Base-by-base conservation (phyloP, 768 basidiomycete species). In the Symmetrospora coprosmae region DNA sequence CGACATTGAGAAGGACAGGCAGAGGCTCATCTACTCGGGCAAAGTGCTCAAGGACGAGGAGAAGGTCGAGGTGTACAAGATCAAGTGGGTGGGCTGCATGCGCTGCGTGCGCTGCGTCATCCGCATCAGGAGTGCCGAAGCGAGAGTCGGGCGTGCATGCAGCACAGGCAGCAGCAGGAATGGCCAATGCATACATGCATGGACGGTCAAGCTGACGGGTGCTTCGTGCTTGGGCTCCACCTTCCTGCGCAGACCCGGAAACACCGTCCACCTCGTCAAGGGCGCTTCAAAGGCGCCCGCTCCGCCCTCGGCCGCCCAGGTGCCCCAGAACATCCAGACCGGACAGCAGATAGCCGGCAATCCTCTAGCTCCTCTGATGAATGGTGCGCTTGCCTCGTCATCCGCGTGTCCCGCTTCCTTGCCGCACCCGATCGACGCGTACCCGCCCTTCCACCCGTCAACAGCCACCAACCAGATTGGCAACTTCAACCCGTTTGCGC, bases 1-100 rank as follows among this genome's bases (percentile, higher is more conserved):
- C 1, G 82, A 89, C 68, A 87, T 92, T 25, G 80, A 82, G 65
- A 86, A 13, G 1, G 87, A 87, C 50, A 76, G 86, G 50, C 91
- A 94, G 72, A 75, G 92, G 34, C 76, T 97, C 64, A 97, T 97
- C 66, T 97, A 91, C 73, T 86, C 86, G 34, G 92, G 90, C 80
- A 64, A 66, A 79, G 73, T 65, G 23, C 53, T 73, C 30, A 74
- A 74, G 27, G 41, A 31, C 66, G 88, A 92, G 49, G 89, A 96
- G 67, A 68, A 72, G 13, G 76, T 94, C 9, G 81, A 84, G 1
- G 76, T 77, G 7, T 94, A 94, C 79, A 92, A 94, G 77, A 89
- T 94, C 61, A 85, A 87, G 69, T 80, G 84, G 0, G 78, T 80
- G 2, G 86, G 94, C 71, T 90, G 88, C 0, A 81, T 91, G 39